Evolutionary conservation across 2,329 filamentous ascomycete genomes (phyloP), one percentile per base, ranked within the genome.

Genomic region (Diaporthe nobilis): DNA sequence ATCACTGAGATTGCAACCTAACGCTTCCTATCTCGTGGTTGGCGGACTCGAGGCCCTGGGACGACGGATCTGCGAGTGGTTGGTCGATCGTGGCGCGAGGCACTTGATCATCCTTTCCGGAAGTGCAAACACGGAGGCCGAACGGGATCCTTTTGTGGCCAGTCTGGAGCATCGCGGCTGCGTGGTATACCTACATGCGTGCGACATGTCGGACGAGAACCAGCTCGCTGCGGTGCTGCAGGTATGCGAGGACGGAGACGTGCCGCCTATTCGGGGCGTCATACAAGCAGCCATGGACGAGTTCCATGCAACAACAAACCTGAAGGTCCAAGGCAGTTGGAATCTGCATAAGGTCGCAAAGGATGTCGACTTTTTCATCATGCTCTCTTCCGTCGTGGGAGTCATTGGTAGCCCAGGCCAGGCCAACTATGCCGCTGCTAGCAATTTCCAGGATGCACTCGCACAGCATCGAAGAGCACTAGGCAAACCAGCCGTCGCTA

Each of bases 381-480:
- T 55, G 25, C 55, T 60, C 10, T 72, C 10, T 10, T 82, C 81
- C n/a, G 55, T 79, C 39, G 75, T 77, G 2, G 78, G 76, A 20
- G 63, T 79, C 10, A 39, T 79, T 9, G 81, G 79, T 2, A 75
- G 73, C 25, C 53, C 77, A 4, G 77, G 72, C 3, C 82, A 83
- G 67, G 77, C 77, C 39, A 80, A 80, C 49, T 82, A 83, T 55
- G 76, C 75, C 22, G 80, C 80, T 3, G 82, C 76, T 31, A 83
- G 82, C 71, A 77, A 78, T 20, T 83, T 78, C 76, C 77, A 82
- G 39, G 82, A 83, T 63, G 76, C 78, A 3, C 76, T 82, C 17
- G 77, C 77, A 20, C 28, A 65, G n/a, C 42, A 74, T 28, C 73
- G 76, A 13, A 65, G 72, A 5, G 17, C 57, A 5, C 37, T 25